Base-by-base conservation (phyloP, 768 basidiomycete genomes). In the Galerina marginata region DNA sequence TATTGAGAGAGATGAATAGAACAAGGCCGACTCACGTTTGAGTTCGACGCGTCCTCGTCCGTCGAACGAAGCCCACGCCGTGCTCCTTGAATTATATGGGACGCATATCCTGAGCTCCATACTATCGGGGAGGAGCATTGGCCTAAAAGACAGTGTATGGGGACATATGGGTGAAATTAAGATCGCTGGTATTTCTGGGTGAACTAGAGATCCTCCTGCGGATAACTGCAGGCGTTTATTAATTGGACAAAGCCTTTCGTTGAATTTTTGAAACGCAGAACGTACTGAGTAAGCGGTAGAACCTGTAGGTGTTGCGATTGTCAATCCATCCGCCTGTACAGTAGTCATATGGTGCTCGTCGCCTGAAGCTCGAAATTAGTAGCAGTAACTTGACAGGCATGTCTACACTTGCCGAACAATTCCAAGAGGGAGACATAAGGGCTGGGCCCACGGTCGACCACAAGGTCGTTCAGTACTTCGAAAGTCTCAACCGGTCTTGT, bases 331-430 rank as follows among this genome's bases (percentile, higher is more conserved):
- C 0, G 96, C 97, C 77, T 99, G 97, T 2, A 99, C 97, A 2
- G 97, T 99, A 1, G 97, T 99, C 85, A 99, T 90, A 78, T 99
- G 97, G 74, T 99, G 94, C 64, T 99, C 96, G 71, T 99, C 97
- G 61, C 95, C 96, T 67, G 26, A 15, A 7, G 2, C 7, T 10
- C 6, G 38, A 15, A 26, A 23, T 47, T 40, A 10, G 39, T 9
- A 40, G 23, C 9, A 25, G 14, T 10, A 20, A 25, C 9, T 26
- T 26, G 9, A n/a, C 10, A 50, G 59, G 53, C 20, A 1, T 37
- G 79, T 45, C 11, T 37, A n/a, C 90, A 67, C 29, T 33, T 67
- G 98, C 96, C 97, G 68, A 99, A 99, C 12, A 99, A 83, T 75
- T 99, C 97, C 61, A 99, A 79, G 67, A 94, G 81, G 70, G 93